phyloP scores from a whole-genome alignment of 2,329 filamentous ascomycete genomes.

The Fusarium siculi region DNA sequence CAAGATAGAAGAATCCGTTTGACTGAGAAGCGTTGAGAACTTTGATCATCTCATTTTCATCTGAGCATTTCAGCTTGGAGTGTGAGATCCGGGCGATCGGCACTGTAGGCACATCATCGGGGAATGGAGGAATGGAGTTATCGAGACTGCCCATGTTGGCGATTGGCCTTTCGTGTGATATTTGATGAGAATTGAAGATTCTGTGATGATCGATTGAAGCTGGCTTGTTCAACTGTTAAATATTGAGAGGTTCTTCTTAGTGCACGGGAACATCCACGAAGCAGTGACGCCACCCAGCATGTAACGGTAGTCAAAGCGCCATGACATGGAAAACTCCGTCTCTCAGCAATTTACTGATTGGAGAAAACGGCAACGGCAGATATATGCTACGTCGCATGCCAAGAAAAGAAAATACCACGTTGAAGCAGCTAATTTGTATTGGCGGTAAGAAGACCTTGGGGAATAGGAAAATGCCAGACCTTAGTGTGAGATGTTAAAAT shows the following conservation, averaged over 20 bases:
- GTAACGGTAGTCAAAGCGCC: fast-evolving
- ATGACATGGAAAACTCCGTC: neutral
- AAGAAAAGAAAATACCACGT: neutral
- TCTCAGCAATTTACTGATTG: neutral
- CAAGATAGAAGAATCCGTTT: neutral
- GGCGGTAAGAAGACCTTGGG: no score
- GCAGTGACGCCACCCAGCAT: neutral
- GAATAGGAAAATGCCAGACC: no score
- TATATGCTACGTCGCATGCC: neutral
- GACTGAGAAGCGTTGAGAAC: neutral
- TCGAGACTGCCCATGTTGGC: neutral
- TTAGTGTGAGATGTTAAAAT: no score
- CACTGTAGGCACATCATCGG: neutral
- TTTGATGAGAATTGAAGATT: neutral
- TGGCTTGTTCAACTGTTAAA: neutral
- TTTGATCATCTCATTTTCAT: neutral
- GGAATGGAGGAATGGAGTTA: neutral
- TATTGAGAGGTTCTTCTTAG: neutral
- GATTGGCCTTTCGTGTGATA: neutral
- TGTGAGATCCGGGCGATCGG: neutral
- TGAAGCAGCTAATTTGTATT: no score
- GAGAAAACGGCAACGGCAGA: neutral
- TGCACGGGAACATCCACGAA: neutral
- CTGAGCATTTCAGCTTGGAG: neutral
- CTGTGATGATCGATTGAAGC: no score